Base-by-base conservation (phyloP, 768 basidiomycete genomes). In the Leccinum longicurvipes region DNA sequence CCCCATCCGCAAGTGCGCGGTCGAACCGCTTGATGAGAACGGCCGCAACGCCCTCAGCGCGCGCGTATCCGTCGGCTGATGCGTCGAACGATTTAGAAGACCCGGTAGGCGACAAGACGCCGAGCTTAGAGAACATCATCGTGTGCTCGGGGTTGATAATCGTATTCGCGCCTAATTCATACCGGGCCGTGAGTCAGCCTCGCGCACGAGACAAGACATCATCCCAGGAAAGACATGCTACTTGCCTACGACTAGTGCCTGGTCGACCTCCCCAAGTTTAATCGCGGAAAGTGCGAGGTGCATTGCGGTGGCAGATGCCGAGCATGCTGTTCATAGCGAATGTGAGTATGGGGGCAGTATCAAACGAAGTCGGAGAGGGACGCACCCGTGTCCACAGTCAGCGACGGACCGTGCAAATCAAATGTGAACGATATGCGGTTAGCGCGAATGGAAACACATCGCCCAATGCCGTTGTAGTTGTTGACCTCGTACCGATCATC, bases 251-350 rank as follows among this genome's bases (percentile, higher is more conserved):
- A 82, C 74, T 8, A 82, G 67, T 0, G 80, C 80, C 4, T n/a
- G n/a, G n/a, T n/a, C n/a, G n/a, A n/a, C n/a, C n/a, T n/a, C n/a
- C n/a, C n/a, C n/a, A n/a, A n/a, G 65, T 23, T 65, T 66, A 8
- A 82, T 66, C 0, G 77, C 73, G 29, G 76, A 75, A 2, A 80
- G 68, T 3, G 77, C 81, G n/a, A 82, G 71, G 63, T 82, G 80
- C 45, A 78, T 67, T 2, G 77, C 78, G 6, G 70, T 74, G 17
- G 77, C 63, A 15, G 71, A 73, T 21, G 79, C 80, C 32, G 77
- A 80, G 59, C 81, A 82, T 8, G 65, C 65, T 67, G 42, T 47
- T 21, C 34, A 15, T 12, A n/a, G n/a, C n/a, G n/a, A n/a, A n/a
- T n/a, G n/a, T n/a, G 24, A 44, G 7, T 3, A 14, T 29, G 8